phyloP scores from a whole-genome alignment of 2,329 filamentous ascomycete species.

The Scortechinia acanthostroma region DNA sequence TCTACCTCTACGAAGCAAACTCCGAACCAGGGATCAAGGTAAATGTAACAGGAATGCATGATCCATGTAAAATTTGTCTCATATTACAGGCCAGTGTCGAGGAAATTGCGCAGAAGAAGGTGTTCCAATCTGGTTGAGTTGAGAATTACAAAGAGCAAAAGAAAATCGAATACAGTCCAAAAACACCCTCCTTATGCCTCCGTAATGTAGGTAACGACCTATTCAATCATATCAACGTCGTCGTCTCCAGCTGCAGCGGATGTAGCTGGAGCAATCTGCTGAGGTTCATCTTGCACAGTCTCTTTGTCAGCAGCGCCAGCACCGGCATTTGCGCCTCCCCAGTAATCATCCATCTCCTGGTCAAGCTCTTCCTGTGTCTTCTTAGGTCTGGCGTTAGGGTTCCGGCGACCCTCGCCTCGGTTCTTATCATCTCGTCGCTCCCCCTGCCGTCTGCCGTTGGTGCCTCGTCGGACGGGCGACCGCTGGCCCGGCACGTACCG shows the following conservation, averaged over 20 bases:
- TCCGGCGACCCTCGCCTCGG: background rate
- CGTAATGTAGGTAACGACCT: no score
- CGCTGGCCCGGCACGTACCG: constrained; percentile 63
- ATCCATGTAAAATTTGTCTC: no score
- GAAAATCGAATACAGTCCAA: background rate
- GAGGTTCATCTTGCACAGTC: constrained; percentile 15
- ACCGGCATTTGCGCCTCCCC: constrained; percentile 36
- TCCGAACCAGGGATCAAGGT: no score
- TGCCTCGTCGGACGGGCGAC: background rate
- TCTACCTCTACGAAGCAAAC: no score
- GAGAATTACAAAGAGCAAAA: no score
- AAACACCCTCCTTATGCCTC: no score
- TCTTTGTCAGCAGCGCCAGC: constrained; percentile 15
- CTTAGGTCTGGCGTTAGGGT: background rate
- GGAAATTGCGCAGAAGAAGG: no score
- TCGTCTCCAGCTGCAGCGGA: constrained; percentile 24
- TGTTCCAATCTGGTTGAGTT: no score
- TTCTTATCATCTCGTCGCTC: background rate
- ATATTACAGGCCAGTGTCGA: no score
- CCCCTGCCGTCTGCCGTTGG: background rate
- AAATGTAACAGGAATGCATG: no score
- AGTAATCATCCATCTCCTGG: constrained; percentile 96
- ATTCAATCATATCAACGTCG: constrained; percentile 70
- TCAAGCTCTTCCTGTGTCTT: constrained; percentile 86
- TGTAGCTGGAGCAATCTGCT: constrained; percentile 20